A percentile compares a stretch with the other conserved stretches of the same genome.
phyloP scores from a whole-genome alignment of 2,329 filamentous ascomycete species.

The Stagonosporopsis chrysanthemi region DNA sequence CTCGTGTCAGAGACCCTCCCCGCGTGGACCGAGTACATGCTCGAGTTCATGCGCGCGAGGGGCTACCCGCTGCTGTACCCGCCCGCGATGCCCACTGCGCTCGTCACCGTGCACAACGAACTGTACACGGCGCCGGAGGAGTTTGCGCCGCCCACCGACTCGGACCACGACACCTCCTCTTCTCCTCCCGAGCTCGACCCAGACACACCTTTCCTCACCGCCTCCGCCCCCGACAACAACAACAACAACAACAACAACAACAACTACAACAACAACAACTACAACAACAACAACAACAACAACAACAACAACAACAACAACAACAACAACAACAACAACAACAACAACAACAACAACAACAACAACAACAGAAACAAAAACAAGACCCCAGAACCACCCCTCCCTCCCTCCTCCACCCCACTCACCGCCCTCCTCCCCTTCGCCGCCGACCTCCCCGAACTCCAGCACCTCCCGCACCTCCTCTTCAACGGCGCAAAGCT shows the following conservation, averaged over 20 bases:
- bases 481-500: conserved; percentile 68
- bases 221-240: too few relatives aligned
- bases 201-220: conserved; percentile 22
- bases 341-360: too few relatives aligned
- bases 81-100: conserved; percentile 58
- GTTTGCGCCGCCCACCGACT: conserved; percentile 44
- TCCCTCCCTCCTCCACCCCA: conserved; percentile 56
- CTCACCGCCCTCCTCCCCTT: conserved; percentile 57
- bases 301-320: too few relatives aligned
- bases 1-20: conserved; percentile 73
- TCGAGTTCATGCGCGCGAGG: conserved; percentile 77
- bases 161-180: too few relatives aligned
- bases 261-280: too few relatives aligned
- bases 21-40: conserved; percentile 78
- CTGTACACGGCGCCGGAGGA: conserved; percentile 77
- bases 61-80: conserved; percentile 86
- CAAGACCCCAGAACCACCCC: background rate
- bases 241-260: too few relatives aligned
- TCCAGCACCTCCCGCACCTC: conserved; percentile 65
- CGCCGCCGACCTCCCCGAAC: conserved; percentile 56
- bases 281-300: too few relatives aligned
- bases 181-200: too few relatives aligned
- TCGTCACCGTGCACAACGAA: conserved; percentile 81
- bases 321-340: too few relatives aligned
- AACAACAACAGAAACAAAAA: conserved; percentile 29